Evolutionary conservation across 2,329 filamentous ascomycete species (phyloP), one percentile per base, ranked within the genome.

Genomic region (Albophoma yamanashiensis): DNA sequence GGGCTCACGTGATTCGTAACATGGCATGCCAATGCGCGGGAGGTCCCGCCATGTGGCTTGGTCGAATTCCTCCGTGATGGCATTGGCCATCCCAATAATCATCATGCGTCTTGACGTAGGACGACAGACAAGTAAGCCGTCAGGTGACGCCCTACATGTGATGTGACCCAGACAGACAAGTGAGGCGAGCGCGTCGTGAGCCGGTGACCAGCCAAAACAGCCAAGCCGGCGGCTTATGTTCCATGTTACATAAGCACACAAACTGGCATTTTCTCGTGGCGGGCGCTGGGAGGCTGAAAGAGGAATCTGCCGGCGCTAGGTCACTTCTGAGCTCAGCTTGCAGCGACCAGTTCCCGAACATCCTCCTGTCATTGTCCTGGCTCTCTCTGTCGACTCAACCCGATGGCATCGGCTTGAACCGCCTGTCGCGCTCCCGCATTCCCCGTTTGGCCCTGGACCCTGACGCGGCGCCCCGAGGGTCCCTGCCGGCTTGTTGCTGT

Each of bases 261-360:
- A 59, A 62, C 45, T 27, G 50, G 25, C 62, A 62, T 62, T 61
- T 62, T 62, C 62, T 64, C 58, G 45, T 59, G 47, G 56, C 60
- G 53, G 56, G 59, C 58, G 57, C 50, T 55, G 43, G 53, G 56
- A 59, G 62, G 63, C 57, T 61, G 62, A 60, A 62, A 60, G 63
- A 64, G 61, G 64, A 64, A 60, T 63, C 61, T 65, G 61, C 61
- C 61, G 64, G 59, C 64, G 64, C 66, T 68, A 68, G 58, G 59
- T 62, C 60, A 61, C 64, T 66, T 67, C 58, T 58, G 60, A 64
- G 65, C 64, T 64, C 60, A 62, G 57, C 43, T 55, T 50, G 39
- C 58, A 34, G 38, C 56, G 58, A 22, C 47, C 47, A 45, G 47
- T 36, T 20, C 55, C 55, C 42, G 45, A 60, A 58, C 45, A 50